phyloP scores from a whole-genome alignment of 208 protist genomes.

The Leishmania tropica region DNA sequence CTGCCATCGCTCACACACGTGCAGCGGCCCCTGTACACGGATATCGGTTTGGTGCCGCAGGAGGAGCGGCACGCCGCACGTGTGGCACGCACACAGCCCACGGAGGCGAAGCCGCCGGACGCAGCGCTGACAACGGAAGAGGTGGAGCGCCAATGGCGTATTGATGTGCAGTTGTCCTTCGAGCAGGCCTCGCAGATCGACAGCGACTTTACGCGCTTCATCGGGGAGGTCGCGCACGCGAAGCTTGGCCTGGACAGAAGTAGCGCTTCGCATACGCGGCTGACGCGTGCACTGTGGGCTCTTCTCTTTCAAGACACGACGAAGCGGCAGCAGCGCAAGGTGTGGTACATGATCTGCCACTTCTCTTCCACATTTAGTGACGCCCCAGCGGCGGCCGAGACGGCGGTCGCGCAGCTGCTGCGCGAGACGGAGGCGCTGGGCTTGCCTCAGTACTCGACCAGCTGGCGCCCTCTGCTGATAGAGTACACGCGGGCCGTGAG shows the following conservation, averaged over 20 bases:
- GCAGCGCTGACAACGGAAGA: slow-evolving; percentile 26
- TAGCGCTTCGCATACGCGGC: slow-evolving; percentile 30
- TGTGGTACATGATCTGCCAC: slow-evolving; percentile 69
- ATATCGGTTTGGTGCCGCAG: slow-evolving; percentile 74
- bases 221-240: slow-evolving; percentile 49
- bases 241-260: slow-evolving; percentile 70
- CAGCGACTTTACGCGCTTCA: slow-evolving; percentile 48
- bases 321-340: slow-evolving; percentile 51
- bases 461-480: slow-evolving; percentile 29
- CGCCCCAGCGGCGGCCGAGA: neutral
- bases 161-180: slow-evolving; percentile 66
- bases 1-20: slow-evolving; percentile 73
- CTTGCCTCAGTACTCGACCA: slow-evolving; percentile 24
- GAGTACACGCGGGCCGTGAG: slow-evolving; percentile 44
- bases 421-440: slow-evolving; percentile 13
- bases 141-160: slow-evolving; percentile 42
- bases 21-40: slow-evolving; percentile 84
- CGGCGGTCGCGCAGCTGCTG: slow-evolving; percentile 33
- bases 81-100: slow-evolving; percentile 60
- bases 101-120: slow-evolving; percentile 24
- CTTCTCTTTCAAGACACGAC: slow-evolving; percentile 45
- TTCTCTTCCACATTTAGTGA: slow-evolving; percentile 71
- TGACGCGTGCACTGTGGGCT: slow-evolving; percentile 59
- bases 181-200: slow-evolving; percentile 56
- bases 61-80: slow-evolving; percentile 81